Evolutionary conservation across 768 basidiomycete genomes (phyloP).

Genomic region (Mycena galopus): DNA sequence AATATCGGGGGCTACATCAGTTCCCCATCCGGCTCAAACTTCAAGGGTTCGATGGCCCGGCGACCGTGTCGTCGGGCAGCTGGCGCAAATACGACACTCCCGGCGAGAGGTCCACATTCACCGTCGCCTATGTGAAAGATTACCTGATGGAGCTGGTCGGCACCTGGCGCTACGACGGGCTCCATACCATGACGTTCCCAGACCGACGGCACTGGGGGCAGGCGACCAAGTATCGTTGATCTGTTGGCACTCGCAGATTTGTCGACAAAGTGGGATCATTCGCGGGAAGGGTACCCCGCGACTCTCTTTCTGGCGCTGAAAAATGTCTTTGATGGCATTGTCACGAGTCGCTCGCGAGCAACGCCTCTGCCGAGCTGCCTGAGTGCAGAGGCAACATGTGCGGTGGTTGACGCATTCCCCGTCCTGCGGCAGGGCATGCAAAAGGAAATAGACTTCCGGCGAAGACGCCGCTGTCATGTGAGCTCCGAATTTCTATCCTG

Average conservation of each 20-base stretch:
- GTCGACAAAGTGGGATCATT: background rate
- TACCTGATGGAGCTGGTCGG: background rate
- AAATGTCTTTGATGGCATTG: background rate
- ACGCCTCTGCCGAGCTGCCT: background rate
- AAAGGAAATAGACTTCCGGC: background rate
- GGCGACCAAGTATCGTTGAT: constrained; percentile 10
- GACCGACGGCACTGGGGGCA: background rate
- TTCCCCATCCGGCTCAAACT: constrained; percentile 10
- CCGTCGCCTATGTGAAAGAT: background rate
- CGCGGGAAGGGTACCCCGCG: constrained; percentile 19
- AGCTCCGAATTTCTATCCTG: background rate
- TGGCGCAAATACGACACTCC: background rate
- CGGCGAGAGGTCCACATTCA: background rate
- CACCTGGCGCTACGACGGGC: constrained; percentile 6
- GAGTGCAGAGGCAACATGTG: background rate
- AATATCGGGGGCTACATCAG: background rate
- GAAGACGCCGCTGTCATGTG: background rate
- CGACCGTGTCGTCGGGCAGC: background rate
- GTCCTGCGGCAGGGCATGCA: constrained; percentile 2
- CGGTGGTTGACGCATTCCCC: constrained; percentile 10
- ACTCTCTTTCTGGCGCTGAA: constrained; percentile 10
- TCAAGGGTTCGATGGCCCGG: constrained; percentile 9
- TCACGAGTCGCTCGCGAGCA: background rate
- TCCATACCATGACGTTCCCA: background rate
- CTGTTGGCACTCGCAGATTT: constrained; percentile 12